Percentiles rank a stretch among this genome's conserved stretches.
phyloP scores from a whole-genome alignment of 352 stramenopile species.

The Pythium monospermum region DNA sequence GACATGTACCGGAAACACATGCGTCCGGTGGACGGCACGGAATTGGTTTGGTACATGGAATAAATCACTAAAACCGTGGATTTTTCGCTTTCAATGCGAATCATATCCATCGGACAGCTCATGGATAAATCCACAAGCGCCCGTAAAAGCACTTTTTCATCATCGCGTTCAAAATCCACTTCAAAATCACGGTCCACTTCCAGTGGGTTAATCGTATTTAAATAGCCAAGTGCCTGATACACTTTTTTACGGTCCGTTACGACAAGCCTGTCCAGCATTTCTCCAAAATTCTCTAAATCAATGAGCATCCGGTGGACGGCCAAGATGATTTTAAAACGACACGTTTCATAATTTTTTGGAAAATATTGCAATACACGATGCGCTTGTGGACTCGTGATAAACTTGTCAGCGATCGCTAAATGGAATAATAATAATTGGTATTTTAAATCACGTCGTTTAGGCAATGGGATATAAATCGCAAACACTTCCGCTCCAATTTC shows the following conservation, averaged over 20 bases:
- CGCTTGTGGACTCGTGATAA: slow-evolving; percentile 37
- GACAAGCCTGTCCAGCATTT: slow-evolving; percentile 49
- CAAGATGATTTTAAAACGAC: slow-evolving; percentile 43
- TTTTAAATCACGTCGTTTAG: slow-evolving; percentile 66
- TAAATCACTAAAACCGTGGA: slow-evolving; percentile 67
- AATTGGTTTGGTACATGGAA: slow-evolving; percentile 75
- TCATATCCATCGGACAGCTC: slow-evolving; percentile 57
- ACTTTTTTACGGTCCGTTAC: slow-evolving; percentile 34
- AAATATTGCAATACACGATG: slow-evolving; percentile 68
- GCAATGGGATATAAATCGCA: slow-evolving; percentile 64
- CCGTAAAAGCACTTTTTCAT: slow-evolving; percentile 57
- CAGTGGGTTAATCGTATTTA: slow-evolving; percentile 59
- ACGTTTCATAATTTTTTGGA: slow-evolving; percentile 59
- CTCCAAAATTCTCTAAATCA: slow-evolving; percentile 58
- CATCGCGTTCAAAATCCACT: slow-evolving; percentile 57
- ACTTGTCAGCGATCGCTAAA: slow-evolving; percentile 43
- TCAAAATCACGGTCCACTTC: slow-evolving; percentile 66
- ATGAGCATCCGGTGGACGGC: slow-evolving; percentile 56
- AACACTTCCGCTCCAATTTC: slow-evolving; percentile 61
- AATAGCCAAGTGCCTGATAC: slow-evolving; percentile 47
- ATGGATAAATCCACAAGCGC: slow-evolving; percentile 64
- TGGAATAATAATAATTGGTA: slow-evolving; percentile 70
- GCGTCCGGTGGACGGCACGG: slow-evolving; percentile 35
- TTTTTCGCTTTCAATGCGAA: slow-evolving; percentile 59
- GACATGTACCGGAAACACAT: slow-evolving; percentile 68